Conservation (phyloP, 225 moss, liverwort and hornwort genomes). For the Antitrichia curtipendula region DNA sequence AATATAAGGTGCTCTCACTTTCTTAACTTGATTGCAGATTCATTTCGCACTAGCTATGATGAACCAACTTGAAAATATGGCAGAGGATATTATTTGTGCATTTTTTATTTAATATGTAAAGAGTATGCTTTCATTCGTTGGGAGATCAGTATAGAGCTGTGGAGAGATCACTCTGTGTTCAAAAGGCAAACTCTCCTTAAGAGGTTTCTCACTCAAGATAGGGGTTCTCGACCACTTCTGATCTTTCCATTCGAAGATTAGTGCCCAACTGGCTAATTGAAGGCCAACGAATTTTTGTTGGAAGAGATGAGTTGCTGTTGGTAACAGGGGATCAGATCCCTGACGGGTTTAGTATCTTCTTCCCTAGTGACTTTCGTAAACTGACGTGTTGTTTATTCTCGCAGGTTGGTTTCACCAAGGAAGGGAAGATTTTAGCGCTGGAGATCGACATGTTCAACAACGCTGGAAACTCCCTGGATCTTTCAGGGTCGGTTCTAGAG, state of each 20-base stretch:
- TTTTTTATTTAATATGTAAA: neutral
- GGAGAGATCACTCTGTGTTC: neutral
- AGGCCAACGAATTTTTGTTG: neutral
- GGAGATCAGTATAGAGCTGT: neutral
- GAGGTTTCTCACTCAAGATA: neutral
- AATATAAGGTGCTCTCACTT: constrained; percentile 57
- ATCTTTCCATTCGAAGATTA: neutral
- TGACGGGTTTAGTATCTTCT: neutral
- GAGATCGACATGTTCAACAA: constrained; percentile 72
- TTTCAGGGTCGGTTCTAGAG: constrained; percentile 81
- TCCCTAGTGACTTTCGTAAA: neutral
- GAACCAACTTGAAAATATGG: neutral
- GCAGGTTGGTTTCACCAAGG: constrained; percentile 85
- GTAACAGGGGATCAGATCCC: neutral
- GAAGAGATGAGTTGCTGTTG: neutral
- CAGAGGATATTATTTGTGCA: neutral
- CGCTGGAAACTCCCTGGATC: constrained; percentile 73
- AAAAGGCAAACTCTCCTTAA: neutral
- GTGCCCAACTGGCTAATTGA: neutral
- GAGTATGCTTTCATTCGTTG: neutral
- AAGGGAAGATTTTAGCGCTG: constrained; percentile 68
- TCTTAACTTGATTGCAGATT: too few relatives aligned
- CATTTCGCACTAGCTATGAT: too few relatives aligned
- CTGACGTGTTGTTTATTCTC: neutral
- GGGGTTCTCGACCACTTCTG: neutral